phyloP scores from a whole-genome alignment of 139 green algal species.

The Chlamydomonas asymmetrica region DNA sequence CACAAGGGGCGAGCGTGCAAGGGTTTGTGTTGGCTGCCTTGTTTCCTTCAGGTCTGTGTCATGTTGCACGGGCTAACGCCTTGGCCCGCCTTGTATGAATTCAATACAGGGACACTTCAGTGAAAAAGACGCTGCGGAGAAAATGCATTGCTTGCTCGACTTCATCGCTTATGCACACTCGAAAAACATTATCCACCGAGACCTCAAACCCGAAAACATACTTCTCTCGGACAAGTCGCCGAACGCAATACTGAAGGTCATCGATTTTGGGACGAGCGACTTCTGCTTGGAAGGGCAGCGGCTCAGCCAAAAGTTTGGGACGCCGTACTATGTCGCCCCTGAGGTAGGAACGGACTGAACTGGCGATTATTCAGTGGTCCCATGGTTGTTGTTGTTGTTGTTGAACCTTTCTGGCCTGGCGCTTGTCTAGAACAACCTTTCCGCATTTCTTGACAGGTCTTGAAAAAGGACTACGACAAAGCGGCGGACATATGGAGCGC shows the following conservation, averaged over 20 bases:
- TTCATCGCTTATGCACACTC: constrained; percentile 62
- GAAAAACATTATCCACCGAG: constrained; percentile 62
- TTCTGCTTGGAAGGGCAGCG: constrained; percentile 81
- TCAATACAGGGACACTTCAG: constrained; percentile 58
- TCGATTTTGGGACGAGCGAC: constrained; percentile 90
- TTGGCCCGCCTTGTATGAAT: not conserved
- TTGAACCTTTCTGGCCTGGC: no score
- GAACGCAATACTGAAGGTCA: constrained; percentile 74
- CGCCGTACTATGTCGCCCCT: constrained; percentile 91
- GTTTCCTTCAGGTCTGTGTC: not conserved
- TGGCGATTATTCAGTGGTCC: not conserved
- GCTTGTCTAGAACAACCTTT: not conserved
- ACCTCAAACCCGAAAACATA: constrained; percentile 77
- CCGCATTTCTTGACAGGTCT: constrained; percentile 40
- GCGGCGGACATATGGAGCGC: constrained; percentile 77
- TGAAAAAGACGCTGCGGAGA: constrained; percentile 61
- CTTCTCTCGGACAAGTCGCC: constrained; percentile 73
- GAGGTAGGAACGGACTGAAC: constrained; percentile 39
- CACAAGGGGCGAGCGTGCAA: not conserved
- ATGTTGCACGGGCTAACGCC: not conserved
- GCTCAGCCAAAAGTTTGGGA: constrained; percentile 79
- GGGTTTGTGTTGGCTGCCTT: not conserved
- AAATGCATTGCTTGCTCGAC: constrained; percentile 56
- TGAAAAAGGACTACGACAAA: constrained; percentile 48
- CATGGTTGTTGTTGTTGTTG: no score